Base-by-base conservation (phyloP, 202 grass and related monocot species). In the Musa balbisiana region DNA sequence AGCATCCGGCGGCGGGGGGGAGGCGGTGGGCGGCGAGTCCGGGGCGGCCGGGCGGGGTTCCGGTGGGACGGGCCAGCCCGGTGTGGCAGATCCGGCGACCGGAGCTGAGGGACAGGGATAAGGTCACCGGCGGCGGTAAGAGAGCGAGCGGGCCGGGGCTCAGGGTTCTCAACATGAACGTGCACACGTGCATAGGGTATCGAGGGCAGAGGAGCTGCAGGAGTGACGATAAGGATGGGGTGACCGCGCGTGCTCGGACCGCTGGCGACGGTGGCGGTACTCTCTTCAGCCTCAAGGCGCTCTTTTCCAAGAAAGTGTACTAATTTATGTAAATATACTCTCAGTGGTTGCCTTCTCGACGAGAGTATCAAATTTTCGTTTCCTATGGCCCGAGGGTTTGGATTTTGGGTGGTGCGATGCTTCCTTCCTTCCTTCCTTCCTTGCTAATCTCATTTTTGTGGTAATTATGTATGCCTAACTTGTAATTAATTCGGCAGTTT, bases 291-390 rank as follows among this genome's bases (percentile, higher is more conserved):
- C 53, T 74, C 6, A 55, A 12, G 72, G 2, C 72, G 25, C 67
- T 96, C 71, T 96, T 96, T 84, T 84, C 85, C 80, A 89, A 92
- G 81, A 96, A 92, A 58, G 87, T 96, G 26, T 82, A 87, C 73
- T 96, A 69, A 63, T 52, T 60, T 5, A 20, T 22, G 62, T 70
- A 51, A 70, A 70, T 70, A 70, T 8, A 65, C 21, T 26, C 27
- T 27, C 19, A 3, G 33, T 65, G 11, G 63, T 64, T 24, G 20
- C 5, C 5, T 43, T 43, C 5, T 43, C 33, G 0, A 43, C 0
- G 33, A 43, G 4, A 4, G 13, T 62, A 2, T 62, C 20, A 20
- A 62, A 3, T 19, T 62, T 10, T 14, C 55, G 12, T 62, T 62
- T 59, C 17, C 17, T 19, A 19, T 62, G 17, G 33, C 33, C 33